Conservation (phyloP, 2,329 filamentous ascomycete genomes). For the Hymenoscyphus repandus region DNA sequence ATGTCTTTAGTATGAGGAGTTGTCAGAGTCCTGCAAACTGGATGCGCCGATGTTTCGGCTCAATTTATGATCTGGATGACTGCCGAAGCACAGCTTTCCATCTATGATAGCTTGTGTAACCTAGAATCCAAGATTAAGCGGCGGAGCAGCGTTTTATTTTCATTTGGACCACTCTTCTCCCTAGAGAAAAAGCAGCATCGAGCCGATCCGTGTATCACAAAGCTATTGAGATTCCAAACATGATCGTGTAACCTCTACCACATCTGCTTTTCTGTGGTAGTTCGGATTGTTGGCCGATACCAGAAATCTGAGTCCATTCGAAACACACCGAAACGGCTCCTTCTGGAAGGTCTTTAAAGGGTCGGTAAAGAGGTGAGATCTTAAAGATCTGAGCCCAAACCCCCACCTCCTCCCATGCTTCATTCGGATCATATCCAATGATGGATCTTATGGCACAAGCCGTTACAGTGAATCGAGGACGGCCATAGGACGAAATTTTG, state of each 20-base stretch:
- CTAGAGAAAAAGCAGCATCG: not conserved
- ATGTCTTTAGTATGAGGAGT: not conserved
- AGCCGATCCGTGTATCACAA: not conserved
- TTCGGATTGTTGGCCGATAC: not conserved
- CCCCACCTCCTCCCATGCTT: not conserved
- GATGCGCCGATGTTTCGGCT: not conserved
- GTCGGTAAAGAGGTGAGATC: not conserved
- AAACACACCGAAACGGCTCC: not conserved
- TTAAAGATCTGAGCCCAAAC: not conserved
- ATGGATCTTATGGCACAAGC: not conserved
- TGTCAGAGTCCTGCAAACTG: not conserved
- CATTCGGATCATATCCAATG: not conserved
- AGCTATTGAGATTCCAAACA: not conserved
- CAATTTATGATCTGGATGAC: not conserved
- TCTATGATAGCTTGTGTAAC: slow-evolving; percentile 4
- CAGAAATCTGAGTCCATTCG: not conserved
- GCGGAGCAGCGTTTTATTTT: not conserved
- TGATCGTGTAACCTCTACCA: not conserved
- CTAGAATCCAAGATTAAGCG: not conserved
- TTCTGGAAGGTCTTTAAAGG: not conserved
- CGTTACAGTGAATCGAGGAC: not conserved
- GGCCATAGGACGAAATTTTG: not conserved
- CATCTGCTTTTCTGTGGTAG: not conserved
- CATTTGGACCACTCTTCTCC: not conserved
- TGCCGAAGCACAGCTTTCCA: not conserved